Evolutionary conservation across 1,284 basidiomycete species (phyloP).

Genomic region (Papiliotrema fonsecae): DNA sequence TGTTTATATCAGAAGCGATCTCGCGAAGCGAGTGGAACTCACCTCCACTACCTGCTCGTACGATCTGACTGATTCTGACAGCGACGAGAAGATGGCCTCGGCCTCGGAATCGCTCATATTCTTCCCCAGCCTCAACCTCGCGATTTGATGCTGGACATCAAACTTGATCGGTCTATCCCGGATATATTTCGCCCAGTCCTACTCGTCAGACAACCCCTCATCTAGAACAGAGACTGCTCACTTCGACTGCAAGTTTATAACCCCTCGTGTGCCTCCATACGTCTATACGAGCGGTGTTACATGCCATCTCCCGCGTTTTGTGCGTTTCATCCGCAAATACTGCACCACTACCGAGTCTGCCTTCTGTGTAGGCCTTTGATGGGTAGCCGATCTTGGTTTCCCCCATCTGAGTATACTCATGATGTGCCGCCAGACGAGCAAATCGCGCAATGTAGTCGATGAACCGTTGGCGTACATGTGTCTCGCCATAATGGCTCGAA

Average conservation of each 20-base stretch:
- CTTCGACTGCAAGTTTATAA: constrained; percentile 60
- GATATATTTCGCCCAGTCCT: constrained; percentile 58
- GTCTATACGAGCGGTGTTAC: constrained; percentile 70
- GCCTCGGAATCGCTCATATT: constrained; percentile 62
- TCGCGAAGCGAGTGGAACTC: constrained; percentile 22
- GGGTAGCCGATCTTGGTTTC: constrained; percentile 62
- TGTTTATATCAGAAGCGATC: constrained; percentile 40
- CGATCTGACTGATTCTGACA: constrained; percentile 63
- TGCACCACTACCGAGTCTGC: constrained; percentile 62
- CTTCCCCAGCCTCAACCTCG: constrained; percentile 60
- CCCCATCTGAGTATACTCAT: constrained; percentile 68
- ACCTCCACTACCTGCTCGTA: constrained; percentile 91
- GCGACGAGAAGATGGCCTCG: constrained; percentile 66
- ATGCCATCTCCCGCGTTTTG: constrained; percentile 58
- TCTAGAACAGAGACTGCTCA: constrained; percentile 39
- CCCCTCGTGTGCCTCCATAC: constrained; percentile 68
- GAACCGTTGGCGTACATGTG: constrained; percentile 69
- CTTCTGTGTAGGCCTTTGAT: constrained; percentile 33
- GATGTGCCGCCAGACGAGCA: constrained; percentile 66
- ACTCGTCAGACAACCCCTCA: not conserved
- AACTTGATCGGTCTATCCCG: constrained; percentile 57
- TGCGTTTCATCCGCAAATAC: constrained; percentile 62
- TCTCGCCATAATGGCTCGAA: constrained; percentile 70
- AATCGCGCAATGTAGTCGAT: constrained; percentile 72
- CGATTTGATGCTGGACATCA: constrained; percentile 69